phyloP scores from a whole-genome alignment of 306 rosid species.

The Dryas alaskensis region DNA sequence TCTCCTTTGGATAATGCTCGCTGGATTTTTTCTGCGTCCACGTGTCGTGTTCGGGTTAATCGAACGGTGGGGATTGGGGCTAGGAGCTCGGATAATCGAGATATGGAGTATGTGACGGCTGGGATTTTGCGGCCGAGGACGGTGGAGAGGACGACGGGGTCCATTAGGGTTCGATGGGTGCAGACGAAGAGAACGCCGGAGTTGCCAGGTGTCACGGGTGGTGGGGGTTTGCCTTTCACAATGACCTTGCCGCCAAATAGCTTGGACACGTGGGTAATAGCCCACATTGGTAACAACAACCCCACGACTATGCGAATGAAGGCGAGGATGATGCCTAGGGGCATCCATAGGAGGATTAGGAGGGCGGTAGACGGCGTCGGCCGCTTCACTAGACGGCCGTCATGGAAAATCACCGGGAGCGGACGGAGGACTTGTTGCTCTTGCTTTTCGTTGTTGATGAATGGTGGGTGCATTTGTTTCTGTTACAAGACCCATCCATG shows the following conservation, averaged over 20 bases:
- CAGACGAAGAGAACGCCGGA: constrained; percentile 93
- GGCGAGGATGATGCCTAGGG: constrained; percentile 78
- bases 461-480: constrained; percentile 59
- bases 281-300: constrained; percentile 55
- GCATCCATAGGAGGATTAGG: constrained; percentile 79
- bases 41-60: constrained; percentile 57
- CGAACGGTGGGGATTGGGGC: constrained; percentile 87
- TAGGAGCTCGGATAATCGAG: constrained; percentile 69
- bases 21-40: constrained; percentile 70
- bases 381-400: constrained; percentile 88
- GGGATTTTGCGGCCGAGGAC: constrained; percentile 71
- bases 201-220: constrained; percentile 22
- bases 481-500: constrained; percentile 20
- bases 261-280: constrained; percentile 37
- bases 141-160: constrained; percentile 76
- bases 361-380: constrained; percentile 72
- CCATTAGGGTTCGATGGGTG: constrained; percentile 88
- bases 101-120: constrained; percentile 83
- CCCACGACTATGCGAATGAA: constrained; percentile 48
- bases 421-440: constrained; percentile 48
- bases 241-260: constrained; percentile 59
- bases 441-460: constrained; percentile 20
- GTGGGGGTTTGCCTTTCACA: constrained; percentile 74
- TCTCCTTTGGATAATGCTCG: constrained; percentile 58
- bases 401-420: constrained; percentile 88